A percentile compares a stretch with the other conserved stretches of the same genome.
phyloP scores from a whole-genome alignment of 441 rosid species.

The Adansonia madagascariensis region DNA sequence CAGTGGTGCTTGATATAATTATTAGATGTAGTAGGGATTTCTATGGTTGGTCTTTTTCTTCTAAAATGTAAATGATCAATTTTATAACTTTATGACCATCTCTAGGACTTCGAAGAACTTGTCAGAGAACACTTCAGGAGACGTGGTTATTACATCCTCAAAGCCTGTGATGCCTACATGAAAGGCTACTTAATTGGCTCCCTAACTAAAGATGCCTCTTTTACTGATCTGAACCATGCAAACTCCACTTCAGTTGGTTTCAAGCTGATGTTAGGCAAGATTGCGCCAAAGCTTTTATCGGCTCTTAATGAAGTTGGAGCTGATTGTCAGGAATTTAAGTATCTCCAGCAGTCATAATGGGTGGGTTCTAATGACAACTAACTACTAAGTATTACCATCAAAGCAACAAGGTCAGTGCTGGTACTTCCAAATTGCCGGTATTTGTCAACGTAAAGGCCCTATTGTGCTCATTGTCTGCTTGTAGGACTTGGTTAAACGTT shows the following conservation, averaged over 20 bases:
- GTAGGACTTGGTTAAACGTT: slow-evolving; percentile 22
- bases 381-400: slow-evolving; percentile 18
- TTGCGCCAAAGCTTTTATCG: slow-evolving; percentile 66
- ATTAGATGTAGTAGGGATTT: neutral
- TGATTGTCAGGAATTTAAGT: slow-evolving; percentile 71
- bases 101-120: slow-evolving; percentile 81
- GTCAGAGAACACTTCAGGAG: slow-evolving; percentile 75
- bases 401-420: slow-evolving; percentile 41
- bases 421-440: slow-evolving; percentile 30
- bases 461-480: slow-evolving; percentile 20
- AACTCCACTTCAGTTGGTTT: slow-evolving; percentile 87
- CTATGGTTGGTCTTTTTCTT: neutral
- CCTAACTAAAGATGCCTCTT: slow-evolving; percentile 66
- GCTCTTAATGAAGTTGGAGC: slow-evolving; percentile 75
- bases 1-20: neutral
- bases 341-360: slow-evolving; percentile 51
- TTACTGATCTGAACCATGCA: slow-evolving; percentile 44
- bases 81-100: slow-evolving; percentile 12
- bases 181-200: slow-evolving; percentile 88
- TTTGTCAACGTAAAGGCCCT: neutral
- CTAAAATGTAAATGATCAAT: neutral
- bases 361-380: neutral
- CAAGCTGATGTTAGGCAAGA: slow-evolving; percentile 96
- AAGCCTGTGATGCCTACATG: slow-evolving; percentile 92
- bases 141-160: slow-evolving; percentile 83